phyloP scores from a whole-genome alignment of 306 rosid genomes.

The Hippophae rhamnoides region DNA sequence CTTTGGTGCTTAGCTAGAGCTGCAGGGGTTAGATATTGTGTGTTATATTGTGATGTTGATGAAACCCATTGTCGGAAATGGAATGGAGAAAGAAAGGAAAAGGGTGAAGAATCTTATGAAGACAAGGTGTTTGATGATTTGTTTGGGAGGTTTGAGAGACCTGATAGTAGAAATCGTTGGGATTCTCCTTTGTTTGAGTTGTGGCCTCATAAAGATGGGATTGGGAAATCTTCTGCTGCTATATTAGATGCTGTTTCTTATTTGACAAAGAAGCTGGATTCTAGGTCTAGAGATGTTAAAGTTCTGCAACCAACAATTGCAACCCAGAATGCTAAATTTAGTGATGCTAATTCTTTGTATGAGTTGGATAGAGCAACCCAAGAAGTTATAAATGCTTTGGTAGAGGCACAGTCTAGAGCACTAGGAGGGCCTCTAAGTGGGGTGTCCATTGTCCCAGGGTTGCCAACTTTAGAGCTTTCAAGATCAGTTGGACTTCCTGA shows the following conservation, averaged over 20 bases:
- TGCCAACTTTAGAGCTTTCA: conserved; percentile 50
- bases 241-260: conserved; percentile 49
- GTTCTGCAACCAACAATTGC: conserved; percentile 88
- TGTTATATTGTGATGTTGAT: conserved; percentile 65
- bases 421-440: conserved; percentile 56
- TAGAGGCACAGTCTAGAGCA: conserved; percentile 79
- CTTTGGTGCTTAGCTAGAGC: conserved; percentile 97
- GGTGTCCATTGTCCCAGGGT: conserved; percentile 12
- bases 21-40: conserved; percentile 76
- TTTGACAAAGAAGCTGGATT: conserved; percentile 64
- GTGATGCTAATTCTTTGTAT: conserved; percentile 72
- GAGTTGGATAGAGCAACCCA: conserved; percentile 88
- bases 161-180: conserved; percentile 83
- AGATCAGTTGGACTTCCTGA: conserved; percentile 73
- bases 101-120: conserved; percentile 48
- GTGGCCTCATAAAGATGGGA: conserved; percentile 58
- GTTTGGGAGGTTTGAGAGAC: conserved; percentile 77
- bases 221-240: conserved; percentile 47
- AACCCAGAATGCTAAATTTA: conserved; percentile 54
- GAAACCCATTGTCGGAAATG: conserved; percentile 59
- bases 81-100: conserved; percentile 70
- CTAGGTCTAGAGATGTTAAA: conserved; percentile 74
- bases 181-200: conserved; percentile 87
- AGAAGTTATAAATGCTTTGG: conserved; percentile 63
- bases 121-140: conserved; percentile 73